phyloP scores from a whole-genome alignment of 1,284 basidiomycete genomes.

The Apiotrichum gracile region DNA sequence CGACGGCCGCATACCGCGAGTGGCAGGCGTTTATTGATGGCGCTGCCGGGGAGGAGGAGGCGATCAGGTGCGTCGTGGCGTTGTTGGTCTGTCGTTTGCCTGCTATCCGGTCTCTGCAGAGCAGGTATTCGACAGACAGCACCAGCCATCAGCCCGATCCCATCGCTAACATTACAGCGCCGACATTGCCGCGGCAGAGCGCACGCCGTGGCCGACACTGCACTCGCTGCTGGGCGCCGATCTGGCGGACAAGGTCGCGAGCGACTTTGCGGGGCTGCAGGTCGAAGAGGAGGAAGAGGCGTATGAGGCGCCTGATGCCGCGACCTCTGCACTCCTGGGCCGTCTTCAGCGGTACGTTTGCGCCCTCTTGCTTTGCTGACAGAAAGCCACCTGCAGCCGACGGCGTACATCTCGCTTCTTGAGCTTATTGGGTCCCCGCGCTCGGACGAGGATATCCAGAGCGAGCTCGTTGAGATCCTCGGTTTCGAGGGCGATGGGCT shows the following conservation, averaged over 20 bases:
- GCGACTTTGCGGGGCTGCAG: not conserved
- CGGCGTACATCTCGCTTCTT: slow-evolving; percentile 29
- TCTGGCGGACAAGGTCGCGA: not conserved
- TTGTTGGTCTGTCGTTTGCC: not conserved
- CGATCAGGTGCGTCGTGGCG: slow-evolving; percentile 2
- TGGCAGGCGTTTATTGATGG: slow-evolving; percentile 10
- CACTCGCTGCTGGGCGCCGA: slow-evolving; percentile 6
- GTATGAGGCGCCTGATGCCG: not conserved
- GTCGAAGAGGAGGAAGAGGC: not conserved
- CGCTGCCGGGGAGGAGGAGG: not conserved
- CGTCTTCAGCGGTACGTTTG: slow-evolving; percentile 5
- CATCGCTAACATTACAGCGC: too few species aligned
- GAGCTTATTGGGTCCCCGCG: slow-evolving; percentile 28
- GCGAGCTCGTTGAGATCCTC: slow-evolving; percentile 70
- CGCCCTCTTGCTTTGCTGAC: not conserved
- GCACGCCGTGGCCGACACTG: slow-evolving; percentile 15
- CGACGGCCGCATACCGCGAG: slow-evolving; percentile 10
- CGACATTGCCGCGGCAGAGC: too few species aligned
- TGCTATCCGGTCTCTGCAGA: not conserved
- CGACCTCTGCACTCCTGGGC: slow-evolving; percentile 1
- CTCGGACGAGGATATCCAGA: slow-evolving; percentile 66
- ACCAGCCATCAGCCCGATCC: too few species aligned
- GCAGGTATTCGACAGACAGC: too few species aligned
- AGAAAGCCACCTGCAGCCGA: slow-evolving; percentile 14
- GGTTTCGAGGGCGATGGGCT: slow-evolving; percentile 67